Conservation (phyloP, 495 filamentous ascomycete species). For the Lasiosphaeriaceae sp. region DNA sequence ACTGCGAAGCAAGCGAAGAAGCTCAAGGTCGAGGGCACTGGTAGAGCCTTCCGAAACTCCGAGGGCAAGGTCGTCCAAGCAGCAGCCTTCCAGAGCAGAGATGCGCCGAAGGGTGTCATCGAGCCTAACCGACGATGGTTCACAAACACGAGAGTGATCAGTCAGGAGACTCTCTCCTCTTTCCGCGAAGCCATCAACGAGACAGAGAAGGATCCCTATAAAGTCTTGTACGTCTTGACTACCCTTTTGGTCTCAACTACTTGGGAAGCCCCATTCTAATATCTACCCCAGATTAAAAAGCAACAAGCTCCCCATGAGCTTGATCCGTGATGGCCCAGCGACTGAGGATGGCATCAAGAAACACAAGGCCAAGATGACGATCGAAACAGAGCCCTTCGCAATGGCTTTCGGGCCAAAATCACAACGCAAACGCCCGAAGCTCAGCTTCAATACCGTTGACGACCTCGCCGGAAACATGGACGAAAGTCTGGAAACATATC, state of each 20-base stretch:
- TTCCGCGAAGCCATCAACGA: slow-evolving; percentile 94
- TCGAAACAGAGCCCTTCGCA: slow-evolving; percentile 80
- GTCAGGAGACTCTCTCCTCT: slow-evolving; percentile 61
- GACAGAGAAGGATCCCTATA: slow-evolving; percentile 82
- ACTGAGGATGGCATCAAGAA: slow-evolving; percentile 77
- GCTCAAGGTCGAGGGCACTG: slow-evolving; percentile 84
- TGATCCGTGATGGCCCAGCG: slow-evolving; percentile 35
- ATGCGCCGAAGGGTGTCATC: slow-evolving; percentile 73
- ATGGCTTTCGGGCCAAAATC: slow-evolving; percentile 92
- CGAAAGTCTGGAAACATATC: slow-evolving; percentile 72
- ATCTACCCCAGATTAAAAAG: slow-evolving; percentile 78
- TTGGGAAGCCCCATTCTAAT: neutral
- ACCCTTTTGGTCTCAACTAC: neutral
- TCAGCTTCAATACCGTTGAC: slow-evolving; percentile 72
- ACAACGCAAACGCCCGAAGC: slow-evolving; percentile 85
- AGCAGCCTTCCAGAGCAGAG: slow-evolving; percentile 75
- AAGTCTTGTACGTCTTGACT: slow-evolving; percentile 1
- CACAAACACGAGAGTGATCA: slow-evolving; percentile 56
- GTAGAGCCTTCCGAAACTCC: slow-evolving; percentile 67
- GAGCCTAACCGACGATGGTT: slow-evolving; percentile 88
- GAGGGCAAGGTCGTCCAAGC: slow-evolving; percentile 71
- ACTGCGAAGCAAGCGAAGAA: slow-evolving; percentile 82
- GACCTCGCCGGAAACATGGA: slow-evolving; percentile 77
- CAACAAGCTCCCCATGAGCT: slow-evolving; percentile 62
- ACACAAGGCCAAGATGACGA: slow-evolving; percentile 89